Percentiles rank a stretch among this genome's conserved stretches.
Conservation (phyloP, 2,329 filamentous ascomycete genomes). For the Salinomyces thailandicus region DNA sequence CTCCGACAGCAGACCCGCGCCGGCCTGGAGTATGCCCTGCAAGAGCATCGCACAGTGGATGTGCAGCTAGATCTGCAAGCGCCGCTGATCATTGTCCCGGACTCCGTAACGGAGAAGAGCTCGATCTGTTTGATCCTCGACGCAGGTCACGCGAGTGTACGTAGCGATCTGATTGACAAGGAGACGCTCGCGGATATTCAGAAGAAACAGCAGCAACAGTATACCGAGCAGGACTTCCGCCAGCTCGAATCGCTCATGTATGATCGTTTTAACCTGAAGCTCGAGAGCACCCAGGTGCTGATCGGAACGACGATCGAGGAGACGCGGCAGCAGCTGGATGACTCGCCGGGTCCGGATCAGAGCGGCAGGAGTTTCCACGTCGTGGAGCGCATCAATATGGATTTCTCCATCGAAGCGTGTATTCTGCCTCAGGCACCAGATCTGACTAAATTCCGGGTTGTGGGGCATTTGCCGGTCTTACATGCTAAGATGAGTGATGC, state of each 20-base stretch:
- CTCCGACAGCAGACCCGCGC: slow-evolving; percentile 91
- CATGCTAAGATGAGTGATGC: slow-evolving; percentile 86
- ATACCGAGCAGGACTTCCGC: slow-evolving; percentile 80
- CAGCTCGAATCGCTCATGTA: slow-evolving; percentile 91
- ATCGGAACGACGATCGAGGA: slow-evolving; percentile 89
- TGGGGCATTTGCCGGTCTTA: slow-evolving; percentile 81
- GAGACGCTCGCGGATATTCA: slow-evolving; percentile 83
- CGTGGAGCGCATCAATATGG: slow-evolving; percentile 92
- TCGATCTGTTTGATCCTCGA: slow-evolving; percentile 89
- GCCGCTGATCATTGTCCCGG: slow-evolving; percentile 89
- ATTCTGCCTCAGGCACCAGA: slow-evolving; percentile 95
- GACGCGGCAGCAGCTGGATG: slow-evolving; percentile 69
- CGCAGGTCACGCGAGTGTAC: slow-evolving; percentile 89
- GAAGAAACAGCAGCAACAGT: slow-evolving; percentile 76
- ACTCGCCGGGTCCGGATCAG: slow-evolving; percentile 20
- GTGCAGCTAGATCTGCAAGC: slow-evolving; percentile 92
- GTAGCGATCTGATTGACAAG: slow-evolving; percentile 86
- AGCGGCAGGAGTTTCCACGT: slow-evolving; percentile 66
- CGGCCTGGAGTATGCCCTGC: slow-evolving; percentile 87
- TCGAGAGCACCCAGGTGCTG: slow-evolving; percentile 88
- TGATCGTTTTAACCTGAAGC: slow-evolving; percentile 86
- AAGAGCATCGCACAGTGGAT: slow-evolving; percentile 97
- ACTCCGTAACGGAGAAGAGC: slow-evolving; percentile 71
- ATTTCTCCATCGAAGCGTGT: slow-evolving; percentile 90
- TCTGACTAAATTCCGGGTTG: slow-evolving; percentile 81